Conservation (phyloP, 1,139 yeast species). For the Debaryomyces subglobosus region DNA sequence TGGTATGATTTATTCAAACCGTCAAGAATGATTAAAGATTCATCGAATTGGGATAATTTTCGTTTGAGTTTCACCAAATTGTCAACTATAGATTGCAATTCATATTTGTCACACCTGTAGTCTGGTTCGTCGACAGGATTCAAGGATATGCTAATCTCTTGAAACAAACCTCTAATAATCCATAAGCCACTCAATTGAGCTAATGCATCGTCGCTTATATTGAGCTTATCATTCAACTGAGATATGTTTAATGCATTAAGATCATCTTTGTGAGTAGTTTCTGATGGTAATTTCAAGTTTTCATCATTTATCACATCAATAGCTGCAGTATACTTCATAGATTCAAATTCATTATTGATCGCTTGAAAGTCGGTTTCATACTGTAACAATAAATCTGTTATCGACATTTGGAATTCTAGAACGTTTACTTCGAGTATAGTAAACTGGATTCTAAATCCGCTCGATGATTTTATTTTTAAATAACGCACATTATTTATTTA, state of each 20-base stretch:
- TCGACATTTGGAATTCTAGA: conserved; percentile 5
- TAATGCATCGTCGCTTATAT: conserved; percentile 18
- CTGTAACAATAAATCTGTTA: conserved; percentile 9
- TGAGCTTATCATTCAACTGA: conserved; percentile 24
- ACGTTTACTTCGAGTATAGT: neutral
- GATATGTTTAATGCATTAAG: conserved; percentile 17
- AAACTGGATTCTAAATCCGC: neutral
- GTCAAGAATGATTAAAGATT: conserved; percentile 18
- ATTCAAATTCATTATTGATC: conserved; percentile 2
- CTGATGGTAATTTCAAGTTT: conserved; percentile 8
- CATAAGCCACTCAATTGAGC: conserved; percentile 25
- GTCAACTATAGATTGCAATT: conserved; percentile 20
- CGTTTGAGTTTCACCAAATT: conserved; percentile 23
- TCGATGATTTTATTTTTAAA: neutral
- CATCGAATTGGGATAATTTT: conserved; percentile 22
- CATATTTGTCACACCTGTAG: conserved; percentile 16
- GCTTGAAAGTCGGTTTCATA: conserved; percentile 10
- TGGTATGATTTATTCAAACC: conserved; percentile 12
- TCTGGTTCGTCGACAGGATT: conserved; percentile 14
- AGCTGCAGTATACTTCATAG: conserved; percentile 14
- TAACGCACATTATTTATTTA: neutral
- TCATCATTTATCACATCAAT: conserved; percentile 21
- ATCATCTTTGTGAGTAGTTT: conserved; percentile 8
- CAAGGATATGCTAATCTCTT: conserved; percentile 23
- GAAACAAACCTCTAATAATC: conserved; percentile 24